Evolutionary conservation across 345 rosid genomes (phyloP), one percentile per base, ranked within the genome.

Genomic region (Rhodamnia argentea): DNA sequence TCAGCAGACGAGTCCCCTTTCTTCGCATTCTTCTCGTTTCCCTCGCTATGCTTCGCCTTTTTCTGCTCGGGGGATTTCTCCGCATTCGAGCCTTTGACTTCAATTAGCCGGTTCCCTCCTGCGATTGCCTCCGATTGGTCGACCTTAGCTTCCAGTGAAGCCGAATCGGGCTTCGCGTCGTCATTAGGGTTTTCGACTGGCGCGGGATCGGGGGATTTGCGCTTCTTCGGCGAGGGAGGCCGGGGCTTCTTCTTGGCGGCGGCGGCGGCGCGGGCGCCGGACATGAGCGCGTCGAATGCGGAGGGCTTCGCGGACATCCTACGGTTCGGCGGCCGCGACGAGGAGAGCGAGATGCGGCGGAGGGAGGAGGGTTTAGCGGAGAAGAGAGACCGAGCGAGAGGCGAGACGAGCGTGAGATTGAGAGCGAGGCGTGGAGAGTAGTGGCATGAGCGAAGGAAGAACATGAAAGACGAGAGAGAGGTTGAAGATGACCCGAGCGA

Each of bases 221-320:
- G 76, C 54, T 32, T 82, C 86, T 83, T 89, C 42, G 82, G 74
- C 53, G 91, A n/a, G n/a, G 87, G 90, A 13, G 93, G 83, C 5
- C 85, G 88, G 52, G 92, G 58, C 52, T 89, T 92, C 83, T 93
- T 92, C 90, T 90, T 90, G 84, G 93, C 94, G 74, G 93, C 84
- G 82, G 93, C 83, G 22, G 58, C 92, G 64, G 96, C 92, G 22
- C 98, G 98, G 24, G 98, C 97, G 13, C 82, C 87, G 84, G 99
- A 92, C 99, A 96, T 97, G 84, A 97, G 96, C 64, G 93, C 91
- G 78, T 95, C 99, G 90, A 97, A 96, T 74, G 96, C 99, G 13
- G 96, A 93, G 52, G 94, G 99, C 37, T 92, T 94, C 37, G 93
- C 90, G 22, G 94, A 88, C 94, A 92, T 92, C 23, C 60, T 85